Evolutionary conservation across 177 flowering plant genomes (phyloP).

Genomic region (Vitis hybrid): DNA sequence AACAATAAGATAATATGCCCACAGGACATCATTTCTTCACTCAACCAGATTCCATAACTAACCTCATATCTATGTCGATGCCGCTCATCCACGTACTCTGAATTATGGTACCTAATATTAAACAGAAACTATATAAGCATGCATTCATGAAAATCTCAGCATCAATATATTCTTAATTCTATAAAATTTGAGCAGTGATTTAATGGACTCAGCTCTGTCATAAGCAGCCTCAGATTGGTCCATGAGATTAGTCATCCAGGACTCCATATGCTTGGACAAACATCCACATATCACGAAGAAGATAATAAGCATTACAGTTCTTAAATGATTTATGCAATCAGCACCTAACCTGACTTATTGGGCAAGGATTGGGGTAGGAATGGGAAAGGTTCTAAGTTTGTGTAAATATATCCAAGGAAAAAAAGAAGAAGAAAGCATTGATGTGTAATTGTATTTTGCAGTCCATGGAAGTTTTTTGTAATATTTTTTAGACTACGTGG

Average conservation of each 20-base stretch:
- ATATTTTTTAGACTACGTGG: neutral
- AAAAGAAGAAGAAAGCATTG: no score
- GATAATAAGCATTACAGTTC: no score
- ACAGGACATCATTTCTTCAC: neutral
- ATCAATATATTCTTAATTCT: neutral
- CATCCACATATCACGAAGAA: neutral
- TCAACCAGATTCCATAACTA: conserved; percentile 11
- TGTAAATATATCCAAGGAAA: no score
- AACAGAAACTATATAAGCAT: conserved; percentile 1
- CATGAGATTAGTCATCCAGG: conserved; percentile 4
- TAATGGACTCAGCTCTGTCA: neutral
- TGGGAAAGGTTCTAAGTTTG: no score
- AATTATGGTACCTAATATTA: conserved; percentile 59
- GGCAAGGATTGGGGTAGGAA: no score
- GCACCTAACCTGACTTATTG: no score
- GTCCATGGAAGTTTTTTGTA: no score
- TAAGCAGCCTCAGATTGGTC: neutral
- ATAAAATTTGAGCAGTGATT: neutral
- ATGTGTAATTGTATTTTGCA: no score
- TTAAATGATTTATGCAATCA: no score
- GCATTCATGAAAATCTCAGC: neutral
- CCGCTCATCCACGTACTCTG: conserved; percentile 81
- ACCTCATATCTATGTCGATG: conserved; percentile 99
- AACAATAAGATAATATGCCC: neutral
- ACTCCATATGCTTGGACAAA: neutral